Conservation (phyloP, 108 stramenopile species). For the Cyclostephanos tholiformis region DNA sequence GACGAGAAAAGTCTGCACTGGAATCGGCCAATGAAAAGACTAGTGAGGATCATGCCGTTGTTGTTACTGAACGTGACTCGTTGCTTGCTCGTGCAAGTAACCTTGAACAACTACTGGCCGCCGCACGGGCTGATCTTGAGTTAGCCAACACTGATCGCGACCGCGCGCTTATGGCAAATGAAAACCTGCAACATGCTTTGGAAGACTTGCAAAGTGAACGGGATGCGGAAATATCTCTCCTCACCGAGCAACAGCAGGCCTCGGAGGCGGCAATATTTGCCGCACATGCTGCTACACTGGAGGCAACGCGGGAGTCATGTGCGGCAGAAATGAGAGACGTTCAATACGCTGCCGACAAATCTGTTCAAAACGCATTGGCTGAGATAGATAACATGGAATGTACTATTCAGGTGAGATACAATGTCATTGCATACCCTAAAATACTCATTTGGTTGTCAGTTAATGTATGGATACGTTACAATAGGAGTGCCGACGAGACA, state of each 20-base stretch:
- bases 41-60: conserved; percentile 47
- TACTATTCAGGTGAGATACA: conserved; percentile 39
- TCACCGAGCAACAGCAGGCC: conserved; percentile 68
- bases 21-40: conserved; percentile 48
- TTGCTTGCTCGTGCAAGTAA: conserved; percentile 66
- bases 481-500: conserved; percentile 65
- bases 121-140: conserved; percentile 75
- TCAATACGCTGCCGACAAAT: conserved; percentile 61
- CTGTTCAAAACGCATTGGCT: conserved; percentile 61
- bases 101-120: conserved; percentile 74
- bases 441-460: neutral
- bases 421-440: too few species aligned
- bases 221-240: conserved; percentile 75
- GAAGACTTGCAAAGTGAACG: conserved; percentile 87
- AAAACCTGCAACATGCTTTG: conserved; percentile 78
- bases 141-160: conserved; percentile 71
- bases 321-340: conserved; percentile 65
- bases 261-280: conserved; percentile 68
- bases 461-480: too few species aligned
- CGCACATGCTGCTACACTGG: conserved; percentile 72
- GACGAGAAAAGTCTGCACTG: conserved; percentile 60
- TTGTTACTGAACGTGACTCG: conserved; percentile 67
- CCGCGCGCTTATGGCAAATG: conserved; percentile 69
- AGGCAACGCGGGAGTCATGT: conserved; percentile 62
- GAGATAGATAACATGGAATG: conserved; percentile 64